Percentiles rank a stretch among this genome's conserved stretches.
Conservation (phyloP, 768 basidiomycete species). For the Mycena belliarum region DNA sequence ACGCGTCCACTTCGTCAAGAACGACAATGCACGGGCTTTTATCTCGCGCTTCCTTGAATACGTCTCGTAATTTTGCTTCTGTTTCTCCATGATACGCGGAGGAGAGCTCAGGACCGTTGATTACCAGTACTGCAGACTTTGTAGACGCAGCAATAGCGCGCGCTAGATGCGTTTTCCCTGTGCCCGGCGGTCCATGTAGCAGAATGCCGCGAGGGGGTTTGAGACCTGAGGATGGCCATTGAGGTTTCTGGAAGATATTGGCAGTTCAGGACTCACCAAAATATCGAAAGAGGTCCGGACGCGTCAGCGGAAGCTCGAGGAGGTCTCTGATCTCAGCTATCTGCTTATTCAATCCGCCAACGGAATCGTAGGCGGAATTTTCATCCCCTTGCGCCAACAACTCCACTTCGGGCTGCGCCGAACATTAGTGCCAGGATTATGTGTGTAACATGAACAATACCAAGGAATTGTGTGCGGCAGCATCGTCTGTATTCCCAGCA, state of each 20-base stretch:
- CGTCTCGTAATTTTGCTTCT: constrained; percentile 84
- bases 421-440: constrained; percentile 20
- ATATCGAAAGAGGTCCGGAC: constrained; percentile 77
- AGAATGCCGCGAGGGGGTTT: constrained; percentile 96
- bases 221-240: constrained; percentile 49
- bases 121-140: constrained; percentile 82
- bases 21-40: constrained; percentile 92
- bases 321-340: constrained; percentile 84
- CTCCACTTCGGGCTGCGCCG: constrained; percentile 45
- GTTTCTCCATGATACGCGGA: constrained; percentile 98
- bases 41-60: constrained; percentile 81
- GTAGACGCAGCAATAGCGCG: constrained; percentile 91
- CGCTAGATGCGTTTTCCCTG: constrained; percentile 96
- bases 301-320: constrained; percentile 81
- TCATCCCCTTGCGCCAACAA: constrained; percentile 42
- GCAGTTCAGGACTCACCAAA: constrained; percentile 52
- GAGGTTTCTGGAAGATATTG: not conserved
- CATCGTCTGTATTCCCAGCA: constrained; percentile 32
- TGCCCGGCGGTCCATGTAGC: constrained; percentile 94
- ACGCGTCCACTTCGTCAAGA: constrained; percentile 93
- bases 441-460: not conserved
- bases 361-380: constrained; percentile 69
- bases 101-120: constrained; percentile 94
- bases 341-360: constrained; percentile 88
- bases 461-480: constrained; percentile 23